Conservation (phyloP, 2,329 filamentous ascomycete species). For the Ampelomyces quisqualis region DNA sequence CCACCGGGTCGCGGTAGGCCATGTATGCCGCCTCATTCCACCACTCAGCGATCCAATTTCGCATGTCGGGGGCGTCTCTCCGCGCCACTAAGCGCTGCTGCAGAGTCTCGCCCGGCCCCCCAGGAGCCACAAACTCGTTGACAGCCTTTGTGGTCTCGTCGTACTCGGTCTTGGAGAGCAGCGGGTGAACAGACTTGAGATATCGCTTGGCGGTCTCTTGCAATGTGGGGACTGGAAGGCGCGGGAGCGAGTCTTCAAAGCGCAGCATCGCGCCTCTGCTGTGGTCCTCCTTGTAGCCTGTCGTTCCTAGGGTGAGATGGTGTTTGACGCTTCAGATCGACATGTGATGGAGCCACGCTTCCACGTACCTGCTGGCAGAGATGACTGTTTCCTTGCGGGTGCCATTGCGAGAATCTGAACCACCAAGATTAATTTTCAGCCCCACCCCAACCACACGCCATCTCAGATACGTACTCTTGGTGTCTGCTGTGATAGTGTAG, state of each 20-base stretch:
- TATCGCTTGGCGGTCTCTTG: slow-evolving; percentile 80
- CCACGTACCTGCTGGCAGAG: slow-evolving; percentile 49
- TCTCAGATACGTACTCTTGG: slow-evolving; percentile 32
- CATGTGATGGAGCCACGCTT: slow-evolving; percentile 13
- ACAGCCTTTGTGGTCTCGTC: slow-evolving; percentile 78
- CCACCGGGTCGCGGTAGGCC: slow-evolving; percentile 88
- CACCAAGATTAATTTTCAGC: slow-evolving; percentile 10
- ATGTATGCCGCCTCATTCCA: slow-evolving; percentile 97
- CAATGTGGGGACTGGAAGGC: slow-evolving; percentile 75
- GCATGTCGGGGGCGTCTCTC: slow-evolving; percentile 74
- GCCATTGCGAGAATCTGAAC: slow-evolving; percentile 41
- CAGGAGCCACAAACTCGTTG: slow-evolving; percentile 83
- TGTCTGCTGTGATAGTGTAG: slow-evolving; percentile 28
- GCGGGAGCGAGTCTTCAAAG: slow-evolving; percentile 82
- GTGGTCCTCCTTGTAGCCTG: slow-evolving; percentile 77
- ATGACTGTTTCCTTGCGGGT: slow-evolving; percentile 46
- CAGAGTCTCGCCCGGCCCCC: slow-evolving; percentile 75
- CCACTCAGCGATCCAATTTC: slow-evolving; percentile 98
- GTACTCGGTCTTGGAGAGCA: slow-evolving; percentile 68
- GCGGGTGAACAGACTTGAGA: slow-evolving; percentile 74
- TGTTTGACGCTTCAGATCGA: slow-evolving; percentile 6
- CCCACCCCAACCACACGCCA: neutral
- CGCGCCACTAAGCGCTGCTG: slow-evolving; percentile 84
- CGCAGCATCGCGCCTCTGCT: slow-evolving; percentile 79
- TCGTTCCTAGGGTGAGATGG: slow-evolving; percentile 2